Evolutionary conservation across 1,139 yeast genomes (phyloP).

Genomic region (Taphrina pruni): DNA sequence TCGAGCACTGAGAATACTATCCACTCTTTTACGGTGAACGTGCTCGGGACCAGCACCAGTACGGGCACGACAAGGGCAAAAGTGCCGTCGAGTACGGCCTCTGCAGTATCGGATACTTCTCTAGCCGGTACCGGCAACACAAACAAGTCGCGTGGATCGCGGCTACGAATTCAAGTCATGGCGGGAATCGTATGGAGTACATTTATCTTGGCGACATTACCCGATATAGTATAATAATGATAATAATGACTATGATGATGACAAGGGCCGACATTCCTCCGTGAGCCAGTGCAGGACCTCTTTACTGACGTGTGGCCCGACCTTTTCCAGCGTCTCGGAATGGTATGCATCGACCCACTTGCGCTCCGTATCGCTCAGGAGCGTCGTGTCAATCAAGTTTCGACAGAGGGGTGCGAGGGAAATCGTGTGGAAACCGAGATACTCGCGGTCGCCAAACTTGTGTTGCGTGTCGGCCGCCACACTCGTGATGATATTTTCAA

Average conservation of each 20-base stretch:
- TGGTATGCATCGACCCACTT: constrained; percentile 75
- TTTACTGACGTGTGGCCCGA: constrained; percentile 52
- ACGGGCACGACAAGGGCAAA: no score
- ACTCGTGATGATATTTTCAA: constrained; percentile 78
- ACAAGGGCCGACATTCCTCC: constrained; percentile 33
- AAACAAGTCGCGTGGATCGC: neutral
- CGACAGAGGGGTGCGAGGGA: constrained; percentile 80
- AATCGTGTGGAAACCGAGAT: constrained; percentile 78
- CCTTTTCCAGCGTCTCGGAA: constrained; percentile 62
- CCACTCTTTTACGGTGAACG: no score
- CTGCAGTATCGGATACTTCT: no score
- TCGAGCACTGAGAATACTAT: no score
- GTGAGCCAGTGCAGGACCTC: constrained; percentile 31
- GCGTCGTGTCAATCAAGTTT: constrained; percentile 64
- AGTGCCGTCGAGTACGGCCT: no score
- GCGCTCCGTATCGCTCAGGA: constrained; percentile 68
- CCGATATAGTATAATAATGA: no score
- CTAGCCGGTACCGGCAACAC: no score
- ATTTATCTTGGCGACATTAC: no score
- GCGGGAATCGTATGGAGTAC: neutral
- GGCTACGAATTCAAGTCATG: neutral
- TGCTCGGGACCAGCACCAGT: no score
- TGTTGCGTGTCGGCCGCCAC: constrained; percentile 57
- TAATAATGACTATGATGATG: neutral
- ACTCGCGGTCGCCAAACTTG: constrained; percentile 61